phyloP scores from a whole-genome alignment of 2,329 filamentous ascomycete species.

The Ceratocystis papillata region DNA sequence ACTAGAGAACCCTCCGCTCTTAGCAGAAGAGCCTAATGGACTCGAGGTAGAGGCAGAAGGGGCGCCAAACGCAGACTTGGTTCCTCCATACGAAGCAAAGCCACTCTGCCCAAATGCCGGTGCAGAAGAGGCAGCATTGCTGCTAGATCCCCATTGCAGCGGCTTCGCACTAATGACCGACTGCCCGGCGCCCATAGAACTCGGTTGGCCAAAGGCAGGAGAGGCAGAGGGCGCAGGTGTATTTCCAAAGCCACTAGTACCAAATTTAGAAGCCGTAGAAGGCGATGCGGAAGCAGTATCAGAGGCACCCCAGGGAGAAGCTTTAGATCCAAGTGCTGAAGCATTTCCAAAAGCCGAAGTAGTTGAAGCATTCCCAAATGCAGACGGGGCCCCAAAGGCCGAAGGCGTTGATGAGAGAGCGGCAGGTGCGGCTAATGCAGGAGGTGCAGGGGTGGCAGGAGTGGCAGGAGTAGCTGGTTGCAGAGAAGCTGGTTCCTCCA shows the following conservation, averaged over 20 bases:
- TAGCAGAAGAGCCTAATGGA: conserved; percentile 26
- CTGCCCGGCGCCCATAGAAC: conserved; percentile 33
- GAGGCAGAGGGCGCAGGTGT: conserved; percentile 31
- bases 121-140: conserved; percentile 29
- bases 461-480: conserved; percentile 28
- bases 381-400: conserved; percentile 30
- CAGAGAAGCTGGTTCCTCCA: conserved; percentile 25
- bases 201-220: conserved; percentile 42
- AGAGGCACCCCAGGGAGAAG: conserved; percentile 37
- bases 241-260: conserved; percentile 37
- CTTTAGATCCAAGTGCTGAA: conserved; percentile 23
- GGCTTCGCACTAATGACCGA: conserved; percentile 7
- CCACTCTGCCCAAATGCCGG: conserved; percentile 32
- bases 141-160: conserved; percentile 12
- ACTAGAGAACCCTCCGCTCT: conserved; percentile 41
- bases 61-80: conserved; percentile 21
- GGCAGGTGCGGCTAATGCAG: conserved; percentile 28
- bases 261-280: conserved; percentile 35
- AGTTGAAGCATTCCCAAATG: conserved; percentile 21
- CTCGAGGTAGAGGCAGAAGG: conserved; percentile 27
- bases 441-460: conserved; percentile 27
- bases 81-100: conserved; percentile 47
- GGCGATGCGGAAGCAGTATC: conserved; percentile 31
- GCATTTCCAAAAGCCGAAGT: conserved; percentile 26
- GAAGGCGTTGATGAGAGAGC: conserved; percentile 30